Evolutionary conservation across 148 eudicot genomes (phyloP).

Genomic region (Oxyria digyna): DNA sequence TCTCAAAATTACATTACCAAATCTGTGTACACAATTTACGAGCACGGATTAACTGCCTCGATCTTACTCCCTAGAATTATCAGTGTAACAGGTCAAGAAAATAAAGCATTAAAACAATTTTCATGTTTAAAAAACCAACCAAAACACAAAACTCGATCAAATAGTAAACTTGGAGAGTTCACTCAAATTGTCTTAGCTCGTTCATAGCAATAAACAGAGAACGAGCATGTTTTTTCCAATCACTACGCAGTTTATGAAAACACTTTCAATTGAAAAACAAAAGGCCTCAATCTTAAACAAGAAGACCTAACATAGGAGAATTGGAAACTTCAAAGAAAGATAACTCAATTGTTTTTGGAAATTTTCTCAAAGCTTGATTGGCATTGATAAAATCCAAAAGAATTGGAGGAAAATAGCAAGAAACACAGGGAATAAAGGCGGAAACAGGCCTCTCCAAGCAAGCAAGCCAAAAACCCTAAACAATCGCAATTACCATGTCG

Average conservation of each 20-base stretch:
- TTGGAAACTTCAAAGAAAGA: background rate
- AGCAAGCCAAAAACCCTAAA: background rate
- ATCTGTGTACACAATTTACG: background rate
- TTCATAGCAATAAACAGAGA: background rate
- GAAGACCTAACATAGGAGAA: background rate
- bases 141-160: background rate
- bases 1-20: background rate
- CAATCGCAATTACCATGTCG: background rate
- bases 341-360: background rate
- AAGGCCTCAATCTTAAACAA: background rate
- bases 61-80: background rate
- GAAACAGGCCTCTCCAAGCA: background rate
- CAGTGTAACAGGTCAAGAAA: background rate
- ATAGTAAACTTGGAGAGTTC: background rate
- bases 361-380: background rate
- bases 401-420: background rate
- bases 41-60: background rate
- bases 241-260: background rate
- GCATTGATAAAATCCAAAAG: background rate
- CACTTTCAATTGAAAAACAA: background rate
- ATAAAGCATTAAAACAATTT: background rate
- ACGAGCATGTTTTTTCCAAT: background rate
- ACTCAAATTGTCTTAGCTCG: background rate
- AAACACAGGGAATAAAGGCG: background rate
- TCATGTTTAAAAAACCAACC: background rate